Evolutionary conservation across 2,329 filamentous ascomycete genomes (phyloP).

Genomic region (Penicillium sp.): DNA sequence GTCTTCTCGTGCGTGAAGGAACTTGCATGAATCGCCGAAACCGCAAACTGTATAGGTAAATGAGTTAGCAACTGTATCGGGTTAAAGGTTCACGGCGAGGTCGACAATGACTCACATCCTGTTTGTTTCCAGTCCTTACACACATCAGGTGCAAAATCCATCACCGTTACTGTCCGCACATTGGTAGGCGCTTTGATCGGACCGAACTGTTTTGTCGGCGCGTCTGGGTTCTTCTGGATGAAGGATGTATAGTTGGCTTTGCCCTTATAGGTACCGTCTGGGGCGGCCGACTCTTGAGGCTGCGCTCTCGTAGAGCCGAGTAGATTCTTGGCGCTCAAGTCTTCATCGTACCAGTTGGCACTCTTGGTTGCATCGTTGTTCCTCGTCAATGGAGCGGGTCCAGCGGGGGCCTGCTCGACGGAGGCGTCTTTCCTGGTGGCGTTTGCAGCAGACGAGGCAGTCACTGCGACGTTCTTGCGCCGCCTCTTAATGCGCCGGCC

Average conservation of each 20-base stretch:
- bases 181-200: conserved; percentile 84
- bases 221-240: conserved; percentile 75
- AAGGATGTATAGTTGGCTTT: conserved; percentile 67
- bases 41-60: background rate
- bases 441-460: conserved; percentile 53
- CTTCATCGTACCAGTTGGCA: conserved; percentile 83
- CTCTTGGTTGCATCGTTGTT: conserved; percentile 86
- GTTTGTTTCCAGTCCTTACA: conserved; percentile 93
- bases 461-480: conserved; percentile 65
- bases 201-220: conserved; percentile 65
- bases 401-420: conserved; percentile 56
- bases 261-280: conserved; percentile 72
- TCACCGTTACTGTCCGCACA: conserved; percentile 82
- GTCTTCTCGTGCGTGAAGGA: conserved; percentile 58
- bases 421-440: conserved; percentile 42
- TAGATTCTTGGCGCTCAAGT: conserved; percentile 47
- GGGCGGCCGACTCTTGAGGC: conserved; percentile 18
- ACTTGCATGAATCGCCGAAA: conserved; percentile 56
- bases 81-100: background rate
- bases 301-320: conserved; percentile 30
- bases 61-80: conserved; percentile 27
- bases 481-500: conserved; percentile 75
- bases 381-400: conserved; percentile 57
- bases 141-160: conserved; percentile 85
- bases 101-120: conserved; percentile 36